Percentiles rank a stretch among this genome's conserved stretches.
These are phyloP conservation scores for Teratosphaeria gauchensis DNA, from an alignment of 2,329 filamentous ascomycete genomes.

Conservation along the genomic window DNA sequence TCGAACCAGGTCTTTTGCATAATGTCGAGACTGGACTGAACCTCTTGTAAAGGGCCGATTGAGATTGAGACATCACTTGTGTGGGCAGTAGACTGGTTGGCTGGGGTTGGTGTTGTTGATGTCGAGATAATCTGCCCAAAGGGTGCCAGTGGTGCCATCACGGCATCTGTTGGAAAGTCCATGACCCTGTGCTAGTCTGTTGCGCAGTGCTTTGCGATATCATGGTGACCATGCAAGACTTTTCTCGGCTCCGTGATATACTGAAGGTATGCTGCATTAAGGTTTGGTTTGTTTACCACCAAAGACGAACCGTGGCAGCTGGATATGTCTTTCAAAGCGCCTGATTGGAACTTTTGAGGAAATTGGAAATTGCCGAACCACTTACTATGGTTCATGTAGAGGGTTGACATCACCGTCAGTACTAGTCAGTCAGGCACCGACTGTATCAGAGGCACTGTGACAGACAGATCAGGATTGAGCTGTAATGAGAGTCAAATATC, in stretches of 20 bases:
- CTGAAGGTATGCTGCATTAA: background rate
- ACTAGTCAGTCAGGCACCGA: background rate
- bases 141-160: no score
- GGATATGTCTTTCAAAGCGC: background rate
- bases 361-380: background rate
- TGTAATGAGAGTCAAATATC: no score
- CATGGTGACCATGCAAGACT: no score
- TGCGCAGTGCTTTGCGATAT: no score
- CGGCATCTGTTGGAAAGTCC: no score
- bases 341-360: background rate
- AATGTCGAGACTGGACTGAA: constrained; percentile 53
- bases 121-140: no score
- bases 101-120: background rate
- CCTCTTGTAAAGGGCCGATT: constrained; percentile 10
- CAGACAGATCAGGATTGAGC: no score
- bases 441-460: no score
- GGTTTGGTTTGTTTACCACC: background rate
- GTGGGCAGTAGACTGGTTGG: background rate
- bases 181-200: no score
- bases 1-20: constrained; percentile 73
- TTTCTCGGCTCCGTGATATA: background rate
- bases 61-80: background rate
- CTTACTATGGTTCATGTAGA: no score
- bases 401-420: no score
- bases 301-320: background rate